These are phyloP conservation scores for Penicillium olsonii DNA, from an alignment of 2,329 filamentous ascomycete genomes.

Conservation along the genomic window DNA sequence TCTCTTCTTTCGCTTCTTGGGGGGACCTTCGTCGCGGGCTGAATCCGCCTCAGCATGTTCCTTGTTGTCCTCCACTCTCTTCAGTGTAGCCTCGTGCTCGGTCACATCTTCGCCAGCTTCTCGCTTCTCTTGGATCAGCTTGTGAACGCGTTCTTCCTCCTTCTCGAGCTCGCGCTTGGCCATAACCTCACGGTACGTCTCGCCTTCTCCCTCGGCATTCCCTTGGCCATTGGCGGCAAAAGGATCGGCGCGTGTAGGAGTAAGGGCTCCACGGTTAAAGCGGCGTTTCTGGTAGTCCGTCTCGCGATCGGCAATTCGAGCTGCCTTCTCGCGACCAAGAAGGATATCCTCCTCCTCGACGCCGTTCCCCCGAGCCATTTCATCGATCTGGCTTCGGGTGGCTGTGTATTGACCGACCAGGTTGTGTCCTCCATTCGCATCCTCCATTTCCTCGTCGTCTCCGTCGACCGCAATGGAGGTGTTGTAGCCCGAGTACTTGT, in stretches of 20 bases:
- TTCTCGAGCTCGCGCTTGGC: constrained; percentile 84
- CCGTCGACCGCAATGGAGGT: constrained; percentile 80
- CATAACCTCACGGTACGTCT: constrained; percentile 90
- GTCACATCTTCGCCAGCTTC: constrained; percentile 60
- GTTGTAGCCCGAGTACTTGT: constrained; percentile 88
- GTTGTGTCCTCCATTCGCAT: constrained; percentile 71
- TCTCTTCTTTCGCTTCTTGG: constrained; percentile 86
- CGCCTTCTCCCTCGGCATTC: constrained; percentile 67
- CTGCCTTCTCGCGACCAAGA: constrained; percentile 81
- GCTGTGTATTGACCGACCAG: constrained; percentile 96
- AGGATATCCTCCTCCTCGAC: constrained; percentile 92
- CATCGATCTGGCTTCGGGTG: constrained; percentile 86
- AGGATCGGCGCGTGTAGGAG: constrained; percentile 81
- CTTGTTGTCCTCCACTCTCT: constrained; percentile 65
- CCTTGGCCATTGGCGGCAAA: constrained; percentile 75
- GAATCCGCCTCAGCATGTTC: constrained; percentile 72
- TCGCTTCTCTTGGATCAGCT: constrained; percentile 75
- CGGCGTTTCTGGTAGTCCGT: constrained; percentile 97
- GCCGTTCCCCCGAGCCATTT: constrained; percentile 81
- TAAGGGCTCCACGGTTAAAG: constrained; percentile 77
- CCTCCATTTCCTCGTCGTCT: constrained; percentile 76
- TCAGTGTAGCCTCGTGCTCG: constrained; percentile 73
- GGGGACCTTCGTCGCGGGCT: constrained; percentile 62
- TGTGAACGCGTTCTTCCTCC: constrained; percentile 85
- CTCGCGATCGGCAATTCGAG: constrained; percentile 87